These are phyloP conservation scores for Dissoconium aciculare DNA, from an alignment of 2,329 filamentous ascomycete genomes.

Conservation along the genomic window DNA sequence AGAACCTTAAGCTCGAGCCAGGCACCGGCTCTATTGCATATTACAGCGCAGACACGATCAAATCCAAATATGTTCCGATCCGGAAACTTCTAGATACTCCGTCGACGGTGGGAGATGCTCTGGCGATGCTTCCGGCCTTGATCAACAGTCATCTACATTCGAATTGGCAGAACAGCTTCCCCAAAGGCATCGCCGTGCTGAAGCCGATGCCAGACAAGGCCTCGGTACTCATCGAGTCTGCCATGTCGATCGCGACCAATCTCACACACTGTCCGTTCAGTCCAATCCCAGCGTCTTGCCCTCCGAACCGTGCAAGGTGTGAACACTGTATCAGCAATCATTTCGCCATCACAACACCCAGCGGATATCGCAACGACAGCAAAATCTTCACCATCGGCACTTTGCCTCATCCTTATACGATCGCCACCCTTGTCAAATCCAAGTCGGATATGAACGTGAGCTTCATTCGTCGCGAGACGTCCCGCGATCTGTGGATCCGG, in stretches of 20 bases:
- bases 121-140: slow-evolving; percentile 53
- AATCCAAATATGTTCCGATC: slow-evolving; percentile 51
- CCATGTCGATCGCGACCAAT: slow-evolving; percentile 56
- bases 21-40: slow-evolving; percentile 57
- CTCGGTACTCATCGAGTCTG: slow-evolving; percentile 54
- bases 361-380: slow-evolving; percentile 56
- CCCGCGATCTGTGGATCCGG: slow-evolving; percentile 65
- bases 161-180: slow-evolving; percentile 69
- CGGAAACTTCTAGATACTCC: slow-evolving; percentile 43
- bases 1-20: slow-evolving; percentile 50
- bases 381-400: slow-evolving; percentile 67
- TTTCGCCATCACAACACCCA: slow-evolving; percentile 51
- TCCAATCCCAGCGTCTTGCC: slow-evolving; percentile 63
- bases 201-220: slow-evolving; percentile 67
- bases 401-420: slow-evolving; percentile 83
- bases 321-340: slow-evolving; percentile 53
- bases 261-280: slow-evolving; percentile 61
- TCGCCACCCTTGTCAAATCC: slow-evolving; percentile 45
- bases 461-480: slow-evolving; percentile 42
- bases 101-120: slow-evolving; percentile 41
- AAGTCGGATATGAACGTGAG: slow-evolving; percentile 30
- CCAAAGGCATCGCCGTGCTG: slow-evolving; percentile 61
- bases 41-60: slow-evolving; percentile 52
- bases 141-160: slow-evolving; percentile 76
- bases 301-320: slow-evolving; percentile 65